A percentile compares a stretch with the other conserved stretches of the same genome.
phyloP scores from a whole-genome alignment of 306 rosid species.

The Adenanthera pavonina region DNA sequence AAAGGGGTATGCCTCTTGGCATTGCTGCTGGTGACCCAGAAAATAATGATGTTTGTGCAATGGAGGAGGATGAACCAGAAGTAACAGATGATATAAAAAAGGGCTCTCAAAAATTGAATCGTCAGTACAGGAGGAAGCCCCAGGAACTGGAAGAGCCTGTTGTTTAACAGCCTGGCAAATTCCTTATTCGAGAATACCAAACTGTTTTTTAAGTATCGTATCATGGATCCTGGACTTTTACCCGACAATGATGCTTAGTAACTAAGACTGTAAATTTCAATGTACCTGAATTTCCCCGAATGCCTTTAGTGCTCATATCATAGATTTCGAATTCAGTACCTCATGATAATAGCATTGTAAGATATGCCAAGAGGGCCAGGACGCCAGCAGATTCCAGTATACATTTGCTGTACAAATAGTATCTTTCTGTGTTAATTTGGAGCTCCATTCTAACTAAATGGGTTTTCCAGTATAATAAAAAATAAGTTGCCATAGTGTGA shows the following conservation, averaged over 20 bases:
- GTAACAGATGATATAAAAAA: constrained; percentile 40
- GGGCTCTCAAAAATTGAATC: constrained; percentile 57
- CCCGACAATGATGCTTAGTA: constrained; percentile 1
- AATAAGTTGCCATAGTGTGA: too few relatives aligned
- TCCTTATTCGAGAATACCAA: constrained; percentile 10
- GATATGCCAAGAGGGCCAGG: too few relatives aligned
- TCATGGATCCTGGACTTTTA: constrained; percentile 24
- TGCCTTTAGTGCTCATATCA: not conserved
- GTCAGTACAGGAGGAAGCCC: constrained; percentile 70
- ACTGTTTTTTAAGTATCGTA: not conserved
- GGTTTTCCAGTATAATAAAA: too few relatives aligned
- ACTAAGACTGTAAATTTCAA: not conserved
- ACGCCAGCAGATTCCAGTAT: too few relatives aligned
- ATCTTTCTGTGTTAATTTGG: too few relatives aligned
- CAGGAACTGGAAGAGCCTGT: constrained; percentile 51
- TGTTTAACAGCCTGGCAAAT: constrained; percentile 13
- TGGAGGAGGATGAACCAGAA: constrained; percentile 89
- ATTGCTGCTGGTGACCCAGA: constrained; percentile 59
- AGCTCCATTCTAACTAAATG: too few relatives aligned
- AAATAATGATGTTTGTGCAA: constrained; percentile 67
- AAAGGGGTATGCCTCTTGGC: constrained; percentile 46
- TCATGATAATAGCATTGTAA: too few relatives aligned
- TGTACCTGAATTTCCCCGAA: not conserved
- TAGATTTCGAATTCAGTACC: too few relatives aligned
- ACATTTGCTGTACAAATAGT: too few relatives aligned